Percentiles rank a stretch among this genome's conserved stretches.
These are phyloP conservation scores for Mycocentrospora acerina DNA, from an alignment of 2,329 filamentous ascomycete genomes.

Conservation along the genomic window DNA sequence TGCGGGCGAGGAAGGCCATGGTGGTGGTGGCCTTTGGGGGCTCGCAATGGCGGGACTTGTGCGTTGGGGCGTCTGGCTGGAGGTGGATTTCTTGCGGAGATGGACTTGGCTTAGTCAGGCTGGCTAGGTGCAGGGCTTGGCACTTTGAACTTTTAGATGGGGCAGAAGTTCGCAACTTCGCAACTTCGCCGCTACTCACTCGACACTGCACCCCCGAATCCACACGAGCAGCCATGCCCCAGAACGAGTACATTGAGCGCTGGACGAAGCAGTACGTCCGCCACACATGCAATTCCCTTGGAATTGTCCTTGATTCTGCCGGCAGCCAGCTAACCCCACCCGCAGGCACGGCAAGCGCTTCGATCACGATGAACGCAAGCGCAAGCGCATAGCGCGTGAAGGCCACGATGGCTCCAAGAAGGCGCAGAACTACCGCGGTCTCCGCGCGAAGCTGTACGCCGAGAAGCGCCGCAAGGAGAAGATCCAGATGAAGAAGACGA, in stretches of 20 bases:
- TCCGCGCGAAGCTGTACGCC: conserved; percentile 89
- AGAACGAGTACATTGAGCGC: conserved; percentile 78
- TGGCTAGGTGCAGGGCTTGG: conserved; percentile 14
- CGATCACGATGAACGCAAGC: conserved; percentile 83
- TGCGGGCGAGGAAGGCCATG: conserved; percentile 50
- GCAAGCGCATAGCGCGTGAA: conserved; percentile 86
- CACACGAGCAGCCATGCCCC: conserved; percentile 60
- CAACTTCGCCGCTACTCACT: conserved; percentile 12
- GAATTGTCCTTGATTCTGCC: neutral
- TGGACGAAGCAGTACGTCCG: conserved; percentile 63
- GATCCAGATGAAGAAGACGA: conserved; percentile 48
- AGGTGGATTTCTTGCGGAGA: conserved; percentile 17
- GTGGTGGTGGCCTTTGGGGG: conserved; percentile 1
- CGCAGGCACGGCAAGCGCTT: conserved; percentile 49
- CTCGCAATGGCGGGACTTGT: conserved; percentile 12
- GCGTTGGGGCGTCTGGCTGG: neutral
- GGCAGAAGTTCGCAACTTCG: conserved; percentile 15
- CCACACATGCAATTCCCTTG: conserved; percentile 4
- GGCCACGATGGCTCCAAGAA: conserved; percentile 84
- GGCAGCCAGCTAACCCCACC: conserved; percentile 16
- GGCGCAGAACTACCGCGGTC: conserved; percentile 88
- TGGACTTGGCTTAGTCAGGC: conserved; percentile 13
- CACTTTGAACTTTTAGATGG: conserved; percentile 16
- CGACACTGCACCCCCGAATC: neutral
- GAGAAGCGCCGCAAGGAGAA: conserved; percentile 96